A percentile compares a stretch with the other conserved stretches of the same genome.
These are phyloP conservation scores for Euphorbia tirucalli DNA, from an alignment of 345 rosid genomes.

Conservation along the genomic window DNA sequence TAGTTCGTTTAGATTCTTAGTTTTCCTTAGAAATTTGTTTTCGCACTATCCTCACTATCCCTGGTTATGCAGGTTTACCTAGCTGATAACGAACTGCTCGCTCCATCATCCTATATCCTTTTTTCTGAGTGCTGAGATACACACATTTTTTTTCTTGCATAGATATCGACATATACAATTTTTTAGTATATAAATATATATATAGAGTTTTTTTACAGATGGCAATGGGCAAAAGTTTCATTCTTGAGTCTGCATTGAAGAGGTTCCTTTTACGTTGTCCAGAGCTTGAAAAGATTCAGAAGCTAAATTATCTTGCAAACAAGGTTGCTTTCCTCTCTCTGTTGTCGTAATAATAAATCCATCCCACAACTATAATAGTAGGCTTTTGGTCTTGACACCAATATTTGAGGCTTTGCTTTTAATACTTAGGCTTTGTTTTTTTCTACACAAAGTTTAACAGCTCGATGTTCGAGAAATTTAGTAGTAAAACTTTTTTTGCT, in stretches of 20 bases:
- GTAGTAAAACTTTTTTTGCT: no score
- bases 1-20: no score
- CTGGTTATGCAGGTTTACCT: no score
- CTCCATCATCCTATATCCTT: no score
- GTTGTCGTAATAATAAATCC: no score
- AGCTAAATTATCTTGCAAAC: conserved; percentile 33
- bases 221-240: conserved; percentile 77
- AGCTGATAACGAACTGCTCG: no score
- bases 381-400: neutral
- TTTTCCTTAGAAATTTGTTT: no score
- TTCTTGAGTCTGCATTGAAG: conserved; percentile 43
- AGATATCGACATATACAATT: neutral
- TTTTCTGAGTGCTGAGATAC: no score
- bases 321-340: conserved; percentile 32
- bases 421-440: neutral
- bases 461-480: neutral
- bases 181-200: neutral
- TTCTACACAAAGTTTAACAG: no score
- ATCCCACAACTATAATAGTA: neutral
- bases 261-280: conserved; percentile 69
- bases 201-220: conserved; percentile 26
- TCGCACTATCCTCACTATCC: no score
- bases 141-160: neutral
- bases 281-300: conserved; percentile 34
- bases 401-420: neutral